phyloP scores from a whole-genome alignment of 805 yeast species.

The Candida taoyuanica region DNA sequence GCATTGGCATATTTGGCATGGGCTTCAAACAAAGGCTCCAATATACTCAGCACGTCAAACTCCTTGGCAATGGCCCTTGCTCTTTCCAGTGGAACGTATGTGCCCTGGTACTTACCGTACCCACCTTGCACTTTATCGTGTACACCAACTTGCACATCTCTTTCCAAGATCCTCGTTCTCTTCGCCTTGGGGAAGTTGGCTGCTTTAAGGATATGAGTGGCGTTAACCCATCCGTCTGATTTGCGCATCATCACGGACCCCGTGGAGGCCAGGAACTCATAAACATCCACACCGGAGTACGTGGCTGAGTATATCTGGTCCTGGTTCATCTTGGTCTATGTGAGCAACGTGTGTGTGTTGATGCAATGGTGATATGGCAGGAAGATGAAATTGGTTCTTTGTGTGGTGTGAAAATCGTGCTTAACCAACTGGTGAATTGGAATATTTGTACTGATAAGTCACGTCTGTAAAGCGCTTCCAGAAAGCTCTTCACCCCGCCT shows the following conservation, averaged over 20 bases:
- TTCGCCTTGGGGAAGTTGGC: conserved; percentile 94
- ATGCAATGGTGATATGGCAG: background rate
- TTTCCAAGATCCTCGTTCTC: conserved; percentile 85
- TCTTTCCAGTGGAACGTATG: conserved; percentile 86
- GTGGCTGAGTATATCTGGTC: conserved; percentile 65
- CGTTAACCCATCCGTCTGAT: conserved; percentile 82
- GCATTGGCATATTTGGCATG: conserved; percentile 43
- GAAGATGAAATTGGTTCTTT: no score
- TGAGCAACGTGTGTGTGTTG: conserved; percentile 1
- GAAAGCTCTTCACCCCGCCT: no score
- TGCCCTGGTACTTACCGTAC: conserved; percentile 94
- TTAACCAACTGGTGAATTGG: no score
- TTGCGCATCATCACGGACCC: conserved; percentile 78
- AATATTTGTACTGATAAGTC: no score
- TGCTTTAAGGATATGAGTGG: conserved; percentile 90
- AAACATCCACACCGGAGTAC: conserved; percentile 79
- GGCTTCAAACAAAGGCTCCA: conserved; percentile 65
- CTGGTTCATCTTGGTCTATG: no score
- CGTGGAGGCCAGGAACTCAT: conserved; percentile 62
- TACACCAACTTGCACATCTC: conserved; percentile 83
- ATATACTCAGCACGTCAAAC: conserved; percentile 55
- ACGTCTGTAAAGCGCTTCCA: no score
- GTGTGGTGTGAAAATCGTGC: no score
- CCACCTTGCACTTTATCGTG: conserved; percentile 98
- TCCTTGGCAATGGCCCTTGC: conserved; percentile 66